Conservation (phyloP, 768 basidiomycete species). For the Galerina sulciceps region DNA sequence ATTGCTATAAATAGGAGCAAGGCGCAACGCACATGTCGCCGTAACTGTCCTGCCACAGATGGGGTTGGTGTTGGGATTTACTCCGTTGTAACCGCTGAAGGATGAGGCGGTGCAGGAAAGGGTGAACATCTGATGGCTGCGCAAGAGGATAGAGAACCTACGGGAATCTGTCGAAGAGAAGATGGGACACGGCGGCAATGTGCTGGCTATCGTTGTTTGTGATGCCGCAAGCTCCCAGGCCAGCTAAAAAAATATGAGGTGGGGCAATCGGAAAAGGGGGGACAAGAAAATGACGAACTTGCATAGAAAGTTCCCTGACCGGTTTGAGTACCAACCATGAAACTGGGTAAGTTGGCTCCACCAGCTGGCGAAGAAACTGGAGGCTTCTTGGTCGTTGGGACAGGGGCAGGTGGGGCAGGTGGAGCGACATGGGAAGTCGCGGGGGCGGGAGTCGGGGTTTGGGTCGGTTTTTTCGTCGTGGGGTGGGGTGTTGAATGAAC, state of each 20-base stretch:
- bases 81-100: conserved; percentile 54
- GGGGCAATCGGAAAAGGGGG: conserved; percentile 2
- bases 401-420: neutral
- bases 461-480: conserved; percentile 18
- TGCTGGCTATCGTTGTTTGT: conserved; percentile 52
- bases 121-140: neutral
- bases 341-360: conserved; percentile 37
- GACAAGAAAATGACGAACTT: conserved; percentile 32
- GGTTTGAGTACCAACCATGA: conserved; percentile 48
- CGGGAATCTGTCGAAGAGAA: conserved; percentile 65
- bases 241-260: conserved; percentile 38
- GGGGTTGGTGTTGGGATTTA: conserved; percentile 78
- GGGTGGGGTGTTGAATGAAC: conserved; percentile 11
- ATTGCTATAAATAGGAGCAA: conserved; percentile 1
- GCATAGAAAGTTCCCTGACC: conserved; percentile 64
- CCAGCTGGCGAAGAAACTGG: conserved; percentile 17
- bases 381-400: conserved; percentile 22
- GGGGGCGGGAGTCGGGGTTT: conserved; percentile 21
- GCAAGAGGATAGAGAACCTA: conserved; percentile 35
- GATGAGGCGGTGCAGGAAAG: neutral
- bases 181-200: conserved; percentile 62
- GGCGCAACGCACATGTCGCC: conserved; percentile 46
- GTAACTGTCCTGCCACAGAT: conserved; percentile 58
- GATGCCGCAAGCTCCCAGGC: conserved; percentile 68
- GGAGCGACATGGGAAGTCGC: conserved; percentile 15